Conservation (phyloP, 257 asterid species). For the Nicotiana knightiana region DNA sequence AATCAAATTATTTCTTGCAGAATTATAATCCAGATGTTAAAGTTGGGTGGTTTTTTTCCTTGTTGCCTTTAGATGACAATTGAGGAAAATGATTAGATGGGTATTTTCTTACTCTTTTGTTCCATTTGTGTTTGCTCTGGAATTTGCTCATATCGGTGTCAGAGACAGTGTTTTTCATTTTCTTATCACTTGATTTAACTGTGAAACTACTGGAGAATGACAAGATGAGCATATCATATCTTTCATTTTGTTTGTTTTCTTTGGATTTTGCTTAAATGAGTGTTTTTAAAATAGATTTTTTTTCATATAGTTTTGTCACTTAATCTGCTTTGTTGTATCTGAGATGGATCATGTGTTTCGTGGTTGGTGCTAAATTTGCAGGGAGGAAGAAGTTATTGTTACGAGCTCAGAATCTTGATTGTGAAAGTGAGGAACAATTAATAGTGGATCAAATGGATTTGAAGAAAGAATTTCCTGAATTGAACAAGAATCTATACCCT, state of each 20-base stretch:
- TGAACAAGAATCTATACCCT: constrained; percentile 49
- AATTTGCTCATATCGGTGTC: neutral
- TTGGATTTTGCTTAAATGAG: neutral
- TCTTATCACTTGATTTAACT: neutral
- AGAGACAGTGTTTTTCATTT: neutral
- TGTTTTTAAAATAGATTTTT: neutral
- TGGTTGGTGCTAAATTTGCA: constrained; percentile 23
- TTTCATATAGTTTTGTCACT: neutral
- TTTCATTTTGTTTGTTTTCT: constrained; percentile 1
- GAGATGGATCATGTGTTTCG: neutral
- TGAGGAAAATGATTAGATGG: too few species aligned
- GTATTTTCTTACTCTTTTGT: neutral
- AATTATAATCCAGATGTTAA: too few species aligned
- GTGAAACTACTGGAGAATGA: neutral
- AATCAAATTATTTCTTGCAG: too few species aligned
- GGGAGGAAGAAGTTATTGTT: constrained; percentile 32
- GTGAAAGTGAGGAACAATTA: constrained; percentile 24
- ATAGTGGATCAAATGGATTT: constrained; percentile 42
- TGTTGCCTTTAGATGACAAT: too few species aligned
- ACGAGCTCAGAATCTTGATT: constrained; percentile 19
- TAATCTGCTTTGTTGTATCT: neutral
- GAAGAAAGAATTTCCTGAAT: constrained; percentile 24
- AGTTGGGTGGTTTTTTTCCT: too few species aligned
- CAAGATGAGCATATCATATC: neutral
- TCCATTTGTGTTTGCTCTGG: neutral